Evolutionary conservation across 2,329 filamentous ascomycete species (phyloP).

Genomic region (Phaeosphaeria sp.): DNA sequence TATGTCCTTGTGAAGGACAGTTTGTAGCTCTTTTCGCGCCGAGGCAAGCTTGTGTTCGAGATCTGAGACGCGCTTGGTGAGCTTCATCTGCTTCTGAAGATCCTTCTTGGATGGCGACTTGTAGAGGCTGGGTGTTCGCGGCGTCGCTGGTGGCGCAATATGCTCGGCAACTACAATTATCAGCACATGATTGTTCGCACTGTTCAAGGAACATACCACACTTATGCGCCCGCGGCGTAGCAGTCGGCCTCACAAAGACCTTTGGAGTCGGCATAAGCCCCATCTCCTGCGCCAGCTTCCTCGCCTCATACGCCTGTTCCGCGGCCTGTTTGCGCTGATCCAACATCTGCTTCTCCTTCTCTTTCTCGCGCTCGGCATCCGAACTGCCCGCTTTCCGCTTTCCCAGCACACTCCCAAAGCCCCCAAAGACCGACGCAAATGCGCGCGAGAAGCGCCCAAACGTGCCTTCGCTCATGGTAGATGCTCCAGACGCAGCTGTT

Average conservation of each 20-base stretch:
- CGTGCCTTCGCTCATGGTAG: constrained; percentile 24
- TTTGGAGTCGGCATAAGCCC: constrained; percentile 44
- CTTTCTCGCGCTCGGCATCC: constrained; percentile 23
- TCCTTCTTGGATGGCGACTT: constrained; percentile 63
- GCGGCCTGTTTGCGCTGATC: constrained; percentile 38
- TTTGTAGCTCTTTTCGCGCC: constrained; percentile 61
- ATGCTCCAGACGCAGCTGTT: constrained; percentile 7
- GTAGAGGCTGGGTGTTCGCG: constrained; percentile 46
- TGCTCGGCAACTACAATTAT: constrained; percentile 12
- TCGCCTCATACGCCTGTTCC: constrained; percentile 37
- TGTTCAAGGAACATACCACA: constrained; percentile 10
- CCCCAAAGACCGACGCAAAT: constrained; percentile 31
- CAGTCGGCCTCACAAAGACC: constrained; percentile 36
- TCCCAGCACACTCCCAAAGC: constrained; percentile 33
- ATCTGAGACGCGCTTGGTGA: constrained; percentile 66
- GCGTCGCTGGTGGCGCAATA: constrained; percentile 15
- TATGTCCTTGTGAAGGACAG: constrained; percentile 53
- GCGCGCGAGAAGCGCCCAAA: constrained; percentile 39
- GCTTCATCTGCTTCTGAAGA: constrained; percentile 62
- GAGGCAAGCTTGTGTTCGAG: constrained; percentile 64
- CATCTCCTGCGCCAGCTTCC: constrained; percentile 32
- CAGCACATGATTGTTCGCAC: constrained; percentile 8
- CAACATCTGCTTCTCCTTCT: constrained; percentile 18
- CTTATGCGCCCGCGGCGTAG: constrained; percentile 17
- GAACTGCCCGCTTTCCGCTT: constrained; percentile 39